These are phyloP conservation scores for Brettanomyces nanus DNA, from an alignment of 805 yeast species.

Conservation along the genomic window DNA sequence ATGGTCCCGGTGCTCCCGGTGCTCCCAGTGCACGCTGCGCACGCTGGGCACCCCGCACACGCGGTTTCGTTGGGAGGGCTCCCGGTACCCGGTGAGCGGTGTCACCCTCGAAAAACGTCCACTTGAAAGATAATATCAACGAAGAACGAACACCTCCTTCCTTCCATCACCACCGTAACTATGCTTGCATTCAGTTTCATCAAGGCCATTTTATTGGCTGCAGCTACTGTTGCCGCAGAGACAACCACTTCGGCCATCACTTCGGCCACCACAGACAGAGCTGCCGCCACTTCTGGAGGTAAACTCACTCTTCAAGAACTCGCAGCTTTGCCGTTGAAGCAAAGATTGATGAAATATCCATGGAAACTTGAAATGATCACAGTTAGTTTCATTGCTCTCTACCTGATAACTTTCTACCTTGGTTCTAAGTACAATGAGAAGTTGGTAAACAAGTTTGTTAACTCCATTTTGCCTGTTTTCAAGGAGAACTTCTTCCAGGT, in stretches of 20 bases:
- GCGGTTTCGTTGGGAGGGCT: no score
- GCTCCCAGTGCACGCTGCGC: no score
- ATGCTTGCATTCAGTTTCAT: no score
- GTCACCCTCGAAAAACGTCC: no score
- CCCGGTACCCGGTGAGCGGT: no score
- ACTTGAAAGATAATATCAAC: no score
- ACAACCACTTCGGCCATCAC: not conserved
- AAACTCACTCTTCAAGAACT: slow-evolving; percentile 44
- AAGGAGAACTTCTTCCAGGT: slow-evolving; percentile 69
- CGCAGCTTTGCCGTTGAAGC: slow-evolving; percentile 44
- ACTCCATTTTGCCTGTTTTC: slow-evolving; percentile 39
- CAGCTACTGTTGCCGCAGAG: not conserved
- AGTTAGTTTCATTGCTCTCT: slow-evolving; percentile 38
- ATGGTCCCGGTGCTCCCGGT: no score
- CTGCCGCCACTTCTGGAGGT: not conserved
- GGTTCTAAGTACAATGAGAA: slow-evolving; percentile 56
- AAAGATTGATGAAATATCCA: slow-evolving; percentile 54
- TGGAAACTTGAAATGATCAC: slow-evolving; percentile 72
- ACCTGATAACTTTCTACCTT: slow-evolving; percentile 40
- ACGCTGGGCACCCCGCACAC: no score
- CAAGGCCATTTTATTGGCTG: not conserved
- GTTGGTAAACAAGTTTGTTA: slow-evolving; percentile 46
- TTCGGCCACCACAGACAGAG: not conserved
- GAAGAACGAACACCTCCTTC: no score
- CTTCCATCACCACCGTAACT: no score